Base-by-base conservation (phyloP, 495 filamentous ascomycete species). In the Amniculicola lignicola region DNA sequence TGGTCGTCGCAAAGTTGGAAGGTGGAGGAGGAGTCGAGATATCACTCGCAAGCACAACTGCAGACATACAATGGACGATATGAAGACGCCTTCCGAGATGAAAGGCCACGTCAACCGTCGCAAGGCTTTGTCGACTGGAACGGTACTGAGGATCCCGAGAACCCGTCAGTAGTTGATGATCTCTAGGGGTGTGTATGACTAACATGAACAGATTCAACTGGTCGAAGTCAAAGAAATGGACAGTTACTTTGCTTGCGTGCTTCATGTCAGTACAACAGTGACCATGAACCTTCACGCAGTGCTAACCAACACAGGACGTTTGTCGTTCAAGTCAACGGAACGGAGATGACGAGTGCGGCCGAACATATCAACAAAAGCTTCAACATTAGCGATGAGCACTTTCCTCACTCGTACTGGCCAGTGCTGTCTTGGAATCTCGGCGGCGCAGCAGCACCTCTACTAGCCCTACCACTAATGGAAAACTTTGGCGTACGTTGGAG, bases 351-450 rank as follows among this genome's bases (percentile, higher is more conserved):
- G 1, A 67, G 71, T 29, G 74, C 75, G 3, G 70, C 71, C 16
- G 58, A 51, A 4, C 52, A 69, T 0, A 74, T 75, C 56, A 72
- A 74, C 39, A 53, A 68, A 9, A 51, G 64, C 28, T 78, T 79
- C 52, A 40, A 62, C 38, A 67, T 79, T 43, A 70, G 65, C 27
- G 77, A 82, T 45, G 68, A 70, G 5, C 51, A 50, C 2, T 80
- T 80, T 47, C 75, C 78, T 7, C 65, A 80, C 51, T 76, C 74
- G 0, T 79, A 75, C 66, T 82, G 78, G 77, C 66, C 73, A 1
- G 70, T 79, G 3, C 67, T 74, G 1, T 70, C 72, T 10, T 82
- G 79, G 79, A 71, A 67, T 12, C 27, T 76, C 0, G 79, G 79
- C 0, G 79, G 74, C 1, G 76, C 69, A 18, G 51, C 72, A 18